Percentiles rank a stretch among this genome's conserved stretches.
phyloP scores from a whole-genome alignment of 1,284 basidiomycete species.

The Xanthoconium separans region DNA sequence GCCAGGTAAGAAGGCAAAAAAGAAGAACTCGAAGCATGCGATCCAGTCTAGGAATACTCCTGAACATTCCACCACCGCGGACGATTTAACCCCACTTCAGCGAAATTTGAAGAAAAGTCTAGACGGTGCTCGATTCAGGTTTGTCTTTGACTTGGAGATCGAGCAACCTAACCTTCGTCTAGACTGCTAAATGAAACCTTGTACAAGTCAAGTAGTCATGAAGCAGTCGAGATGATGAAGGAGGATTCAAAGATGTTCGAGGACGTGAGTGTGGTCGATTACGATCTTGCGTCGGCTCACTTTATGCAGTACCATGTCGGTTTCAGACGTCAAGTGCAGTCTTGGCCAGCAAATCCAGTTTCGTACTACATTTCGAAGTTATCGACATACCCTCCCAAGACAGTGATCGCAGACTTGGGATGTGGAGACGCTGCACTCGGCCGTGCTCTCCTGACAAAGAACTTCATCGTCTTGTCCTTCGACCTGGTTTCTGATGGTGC shows the following conservation, averaged over 20 bases:
- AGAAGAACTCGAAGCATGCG: conserved; percentile 13
- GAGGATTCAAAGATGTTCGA: conserved; percentile 73
- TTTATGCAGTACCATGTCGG: conserved; percentile 79
- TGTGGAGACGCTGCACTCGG: conserved; percentile 95
- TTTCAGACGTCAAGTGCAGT: conserved; percentile 85
- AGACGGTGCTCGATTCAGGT: conserved; percentile 86
- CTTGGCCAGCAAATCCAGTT: conserved; percentile 91
- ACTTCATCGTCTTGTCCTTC: conserved; percentile 73
- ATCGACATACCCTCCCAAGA: conserved; percentile 58
- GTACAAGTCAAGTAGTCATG: conserved; percentile 77
- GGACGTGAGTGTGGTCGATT: conserved; percentile 52
- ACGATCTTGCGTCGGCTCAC: conserved; percentile 6
- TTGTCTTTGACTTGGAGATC: conserved; percentile 16
- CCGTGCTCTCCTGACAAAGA: conserved; percentile 65
- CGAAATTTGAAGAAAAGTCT: conserved; percentile 73
- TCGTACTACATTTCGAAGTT: conserved; percentile 68
- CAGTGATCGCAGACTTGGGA: conserved; percentile 89
- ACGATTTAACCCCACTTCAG: conserved; percentile 69
- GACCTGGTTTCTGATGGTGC: conserved; percentile 75
- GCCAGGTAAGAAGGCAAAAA: conserved; percentile 18
- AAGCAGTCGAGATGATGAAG: conserved; percentile 80
- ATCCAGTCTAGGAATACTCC: conserved; percentile 7
- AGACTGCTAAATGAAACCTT: conserved; percentile 88
- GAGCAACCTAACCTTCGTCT: conserved; percentile 2
- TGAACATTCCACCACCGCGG: conserved; percentile 1